Conservation (phyloP, 2,329 filamentous ascomycete genomes). For the Myriosclerotinia scirpicola region DNA sequence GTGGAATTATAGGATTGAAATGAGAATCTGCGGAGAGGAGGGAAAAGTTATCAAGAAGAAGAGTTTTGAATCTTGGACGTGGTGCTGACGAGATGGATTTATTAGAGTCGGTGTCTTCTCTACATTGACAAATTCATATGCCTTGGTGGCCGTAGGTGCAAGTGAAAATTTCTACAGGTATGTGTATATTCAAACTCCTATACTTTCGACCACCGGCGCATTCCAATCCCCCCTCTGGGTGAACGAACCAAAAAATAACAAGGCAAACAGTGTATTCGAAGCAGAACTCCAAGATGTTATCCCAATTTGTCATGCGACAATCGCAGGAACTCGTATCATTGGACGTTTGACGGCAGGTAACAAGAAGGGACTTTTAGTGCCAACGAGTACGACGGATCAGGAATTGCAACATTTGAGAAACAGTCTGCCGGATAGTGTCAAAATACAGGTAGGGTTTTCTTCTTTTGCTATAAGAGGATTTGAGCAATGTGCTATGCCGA, state of each 20-base stretch:
- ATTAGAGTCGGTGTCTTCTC: slow-evolving; percentile 90
- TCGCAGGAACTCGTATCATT: slow-evolving; percentile 94
- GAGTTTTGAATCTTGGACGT: not conserved
- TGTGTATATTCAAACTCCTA: slow-evolving; percentile 29
- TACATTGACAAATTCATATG: slow-evolving; percentile 96
- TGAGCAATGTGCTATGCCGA: too few species aligned
- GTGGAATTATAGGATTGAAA: not conserved
- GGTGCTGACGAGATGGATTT: not conserved
- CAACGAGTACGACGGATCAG: slow-evolving; percentile 94
- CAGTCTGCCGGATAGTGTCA: slow-evolving; percentile 84
- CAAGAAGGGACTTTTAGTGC: slow-evolving; percentile 93
- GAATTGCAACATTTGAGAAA: slow-evolving; percentile 97
- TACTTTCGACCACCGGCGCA: not conserved
- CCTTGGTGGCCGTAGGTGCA: slow-evolving; percentile 87
- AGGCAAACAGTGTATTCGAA: slow-evolving; percentile 74
- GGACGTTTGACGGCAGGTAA: slow-evolving; percentile 95
- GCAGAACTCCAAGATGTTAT: slow-evolving; percentile 96
- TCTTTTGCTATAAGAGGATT: not conserved
- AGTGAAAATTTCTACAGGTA: slow-evolving; percentile 98
- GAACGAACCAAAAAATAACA: slow-evolving; percentile 12
- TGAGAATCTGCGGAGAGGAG: not conserved
- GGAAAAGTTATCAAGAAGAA: not conserved
- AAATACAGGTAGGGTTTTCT: slow-evolving; percentile 59
- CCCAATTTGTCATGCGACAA: slow-evolving; percentile 94
- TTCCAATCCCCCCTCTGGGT: not conserved